Evolutionary conservation across 352 stramenopile genomes (phyloP).

Genomic region (Pythium dissotocum): DNA sequence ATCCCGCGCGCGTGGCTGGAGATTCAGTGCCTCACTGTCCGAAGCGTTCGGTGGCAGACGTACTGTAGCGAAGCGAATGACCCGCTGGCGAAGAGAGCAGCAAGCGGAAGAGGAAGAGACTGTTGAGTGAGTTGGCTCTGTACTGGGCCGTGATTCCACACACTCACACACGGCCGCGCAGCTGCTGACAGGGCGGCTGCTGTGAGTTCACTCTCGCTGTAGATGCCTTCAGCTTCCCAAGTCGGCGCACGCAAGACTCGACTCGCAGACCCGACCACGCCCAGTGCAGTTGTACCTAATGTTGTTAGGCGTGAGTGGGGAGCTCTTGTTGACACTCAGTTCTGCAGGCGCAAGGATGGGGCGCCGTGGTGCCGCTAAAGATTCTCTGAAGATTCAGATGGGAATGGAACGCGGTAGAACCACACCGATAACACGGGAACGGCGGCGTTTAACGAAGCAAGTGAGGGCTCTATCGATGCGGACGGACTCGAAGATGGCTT

Average conservation of each 20-base stretch:
- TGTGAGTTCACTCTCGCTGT: background rate
- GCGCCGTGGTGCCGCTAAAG: conserved; percentile 23
- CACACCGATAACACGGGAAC: background rate
- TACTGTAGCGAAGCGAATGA: background rate
- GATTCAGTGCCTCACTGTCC: background rate
- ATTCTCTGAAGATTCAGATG: conserved; percentile 23
- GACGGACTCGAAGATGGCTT: background rate
- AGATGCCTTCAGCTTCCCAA: background rate
- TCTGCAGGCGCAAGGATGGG: conserved; percentile 1
- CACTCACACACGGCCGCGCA: background rate
- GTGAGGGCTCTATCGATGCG: background rate
- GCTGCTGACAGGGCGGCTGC: background rate
- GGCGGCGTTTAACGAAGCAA: background rate
- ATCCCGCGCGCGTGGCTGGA: conserved; percentile 14
- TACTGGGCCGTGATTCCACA: background rate
- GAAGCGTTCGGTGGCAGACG: background rate
- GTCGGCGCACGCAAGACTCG: conserved; percentile 2
- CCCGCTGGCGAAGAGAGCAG: background rate
- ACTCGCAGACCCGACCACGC: background rate
- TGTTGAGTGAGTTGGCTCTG: background rate
- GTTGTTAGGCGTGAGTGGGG: conserved; percentile 1
- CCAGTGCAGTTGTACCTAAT: background rate
- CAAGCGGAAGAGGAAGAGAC: background rate
- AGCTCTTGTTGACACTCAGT: conserved; percentile 1
- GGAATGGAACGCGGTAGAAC: background rate